Base-by-base conservation (phyloP, 2,329 filamentous ascomycete species). In the Fusarium fracticaudum region DNA sequence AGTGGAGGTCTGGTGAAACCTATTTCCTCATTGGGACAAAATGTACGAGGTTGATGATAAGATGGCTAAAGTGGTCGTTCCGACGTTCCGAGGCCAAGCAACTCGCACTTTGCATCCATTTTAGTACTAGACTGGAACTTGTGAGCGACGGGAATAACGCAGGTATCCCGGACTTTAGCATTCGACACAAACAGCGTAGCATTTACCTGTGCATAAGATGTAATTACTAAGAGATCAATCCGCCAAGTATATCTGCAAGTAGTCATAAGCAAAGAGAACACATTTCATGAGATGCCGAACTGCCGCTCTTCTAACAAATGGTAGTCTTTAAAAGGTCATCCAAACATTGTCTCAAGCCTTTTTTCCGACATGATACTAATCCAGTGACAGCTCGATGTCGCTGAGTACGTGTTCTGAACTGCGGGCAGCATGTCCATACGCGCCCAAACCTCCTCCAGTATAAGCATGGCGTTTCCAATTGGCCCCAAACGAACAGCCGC, bases 361-460 rank as follows among this genome's bases (percentile, higher is more conserved):
- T 64, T 71, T 8, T 72, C 61, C 11, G 47, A 58, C 71, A 74
- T 74, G 6, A 74, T 17, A 31, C 74, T 55, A 38, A 74, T 55
- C 71, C 71, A 74, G 26, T 74, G 71, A 14, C 54, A 38, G 20
- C 38, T n/a, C 14, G 48, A 14, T 4, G 20, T 44, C 29, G 38
- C 41, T 1, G 44, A 6, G 3, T 15, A 37, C 8, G n/a, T 12
- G 8, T n/a, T 29, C 7, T 41, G 12, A 2, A 29, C 29, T 8
- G 11, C 9, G 22, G 9, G 35, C 2, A 51, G 24, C 10, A 53
- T 44, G 24, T 74, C 71, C 71, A 72, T 53, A 2, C 64, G 71
- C 31, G 58, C 44, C 72, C 72, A 74, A 20, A 64, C 67, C 26
- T 74, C 67, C n/a, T 73, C 58, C 3, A 74, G 38, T 22, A 73